Evolutionary conservation across 192 early-diverging fungal species (phyloP), one percentile per base, ranked within the genome.

Genomic region (Endogone sp.): DNA sequence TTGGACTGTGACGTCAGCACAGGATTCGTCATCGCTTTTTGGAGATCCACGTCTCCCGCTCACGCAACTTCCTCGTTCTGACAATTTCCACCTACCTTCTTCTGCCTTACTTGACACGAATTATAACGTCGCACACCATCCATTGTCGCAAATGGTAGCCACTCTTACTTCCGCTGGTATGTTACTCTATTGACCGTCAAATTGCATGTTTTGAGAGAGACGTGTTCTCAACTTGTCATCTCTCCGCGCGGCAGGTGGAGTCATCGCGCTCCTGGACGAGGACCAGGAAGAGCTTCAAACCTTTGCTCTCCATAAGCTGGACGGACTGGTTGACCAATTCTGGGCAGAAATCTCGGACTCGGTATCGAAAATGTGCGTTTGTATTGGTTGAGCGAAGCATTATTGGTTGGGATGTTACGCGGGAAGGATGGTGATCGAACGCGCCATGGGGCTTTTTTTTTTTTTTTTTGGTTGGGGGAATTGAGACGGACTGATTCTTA

Each of bases 271-370:
- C 26, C 90, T 99, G 22, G 94, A 98, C 72, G 98, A 99, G 73
- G 77, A 86, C 16, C 88, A 97, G 69, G 92, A 93, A 54, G 91
- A 93, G 72, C 90, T 99, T 56, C 91, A 97, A 77, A 86, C 91
- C 62, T 97, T 96, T 81, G 95, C 96, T 23, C 86, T 99, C 54
- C 76, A 93, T 67, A 92, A 97, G 84, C 89, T 99, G 29, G 90
- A 98, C 72, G 78, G 70, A 13, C 78, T 98, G 65, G 93, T 96
- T 25, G 92, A 98, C 83, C 84, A 90, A 67, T 99, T 98, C 77
- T 99, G 98, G 98, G 91, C 96, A 22, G 98, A 99, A 77, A 98
- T 98, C 67, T 90, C 96, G 8, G 98, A 99, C 75, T 84, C 92
- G 4, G 83, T 95, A 29, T 81, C 91, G 10, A 93, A 93, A 77